Percentiles rank a stretch among this genome's conserved stretches.
These are phyloP conservation scores for Gonium pectorale DNA, from an alignment of 139 green algal species.

Conservation along the genomic window DNA sequence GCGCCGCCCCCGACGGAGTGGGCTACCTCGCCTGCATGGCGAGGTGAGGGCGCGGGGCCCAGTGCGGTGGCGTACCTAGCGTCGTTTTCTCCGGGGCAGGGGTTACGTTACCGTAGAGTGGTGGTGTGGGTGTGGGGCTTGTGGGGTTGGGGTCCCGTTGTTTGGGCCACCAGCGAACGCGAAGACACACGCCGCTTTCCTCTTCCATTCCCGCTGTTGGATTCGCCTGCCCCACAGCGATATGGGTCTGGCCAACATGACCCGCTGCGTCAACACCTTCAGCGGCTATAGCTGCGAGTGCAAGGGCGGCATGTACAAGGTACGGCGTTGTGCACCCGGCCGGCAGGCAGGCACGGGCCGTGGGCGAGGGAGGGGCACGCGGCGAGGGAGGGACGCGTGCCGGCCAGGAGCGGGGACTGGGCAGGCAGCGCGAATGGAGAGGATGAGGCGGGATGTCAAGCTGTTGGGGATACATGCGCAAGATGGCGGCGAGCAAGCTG, in stretches of 20 bases:
- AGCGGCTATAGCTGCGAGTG: conserved; percentile 85
- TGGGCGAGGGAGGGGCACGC: conserved; percentile 40
- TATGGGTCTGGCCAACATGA: conserved; percentile 50
- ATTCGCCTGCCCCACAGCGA: background rate
- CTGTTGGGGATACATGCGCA: background rate
- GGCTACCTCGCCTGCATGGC: conserved; percentile 75
- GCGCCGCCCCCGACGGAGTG: conserved; percentile 57
- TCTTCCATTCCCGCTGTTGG: background rate
- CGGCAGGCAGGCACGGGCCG: conserved; percentile 26
- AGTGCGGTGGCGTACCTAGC: no score
- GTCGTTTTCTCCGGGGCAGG: no score
- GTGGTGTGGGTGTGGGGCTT: background rate
- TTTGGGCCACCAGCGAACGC: background rate
- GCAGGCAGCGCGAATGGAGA: no score
- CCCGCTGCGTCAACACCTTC: conserved; percentile 85
- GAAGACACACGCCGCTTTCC: background rate
- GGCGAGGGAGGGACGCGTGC: no score
- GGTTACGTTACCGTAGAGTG: background rate
- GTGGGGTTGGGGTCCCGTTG: background rate
- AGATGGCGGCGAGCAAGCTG: background rate
- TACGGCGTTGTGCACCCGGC: no score
- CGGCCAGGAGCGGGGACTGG: no score
- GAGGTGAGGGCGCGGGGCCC: conserved; percentile 47
- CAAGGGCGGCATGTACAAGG: conserved; percentile 53
- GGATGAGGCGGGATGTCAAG: background rate